Conservation (phyloP, 2,329 filamentous ascomycete genomes). For the Trichophyton simii region DNA sequence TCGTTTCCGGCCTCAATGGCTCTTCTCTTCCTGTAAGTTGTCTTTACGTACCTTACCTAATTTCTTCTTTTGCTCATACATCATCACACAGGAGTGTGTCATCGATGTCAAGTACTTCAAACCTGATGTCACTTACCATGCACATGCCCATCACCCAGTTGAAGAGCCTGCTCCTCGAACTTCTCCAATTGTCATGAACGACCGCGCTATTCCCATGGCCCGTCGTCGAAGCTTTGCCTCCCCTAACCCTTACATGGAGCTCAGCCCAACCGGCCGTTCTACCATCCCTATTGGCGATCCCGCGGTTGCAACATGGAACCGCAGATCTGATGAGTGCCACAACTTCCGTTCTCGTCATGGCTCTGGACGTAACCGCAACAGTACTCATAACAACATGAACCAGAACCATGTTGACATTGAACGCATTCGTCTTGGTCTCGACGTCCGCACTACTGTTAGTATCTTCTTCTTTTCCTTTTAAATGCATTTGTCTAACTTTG, state of each 20-base stretch:
- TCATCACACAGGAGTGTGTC: conserved; percentile 18
- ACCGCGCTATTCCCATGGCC: conserved; percentile 10
- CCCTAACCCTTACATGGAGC: conserved; percentile 20
- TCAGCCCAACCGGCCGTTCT: conserved; percentile 31
- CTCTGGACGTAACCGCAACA: conserved; percentile 16
- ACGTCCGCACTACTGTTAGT: conserved; percentile 63
- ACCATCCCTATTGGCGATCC: conserved; percentile 27
- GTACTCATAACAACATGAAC: conserved; percentile 17
- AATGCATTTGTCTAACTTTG: conserved; percentile 6
- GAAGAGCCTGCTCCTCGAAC: conserved; percentile 13
- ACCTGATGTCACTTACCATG: conserved; percentile 19
- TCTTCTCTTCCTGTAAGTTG: conserved; percentile 24
- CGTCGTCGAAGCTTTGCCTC: conserved; percentile 10
- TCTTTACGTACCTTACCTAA: not conserved
- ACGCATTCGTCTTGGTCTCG: conserved; percentile 45
- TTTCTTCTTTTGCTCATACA: conserved; percentile 3
- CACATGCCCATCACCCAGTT: conserved; percentile 9
- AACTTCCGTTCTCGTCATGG: conserved; percentile 21
- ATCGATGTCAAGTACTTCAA: conserved; percentile 22
- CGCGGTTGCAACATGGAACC: conserved; percentile 23
- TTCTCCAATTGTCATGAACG: conserved; percentile 13
- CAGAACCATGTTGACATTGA: conserved; percentile 35
- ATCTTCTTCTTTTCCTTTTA: not conserved
- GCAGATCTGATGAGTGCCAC: conserved; percentile 19
- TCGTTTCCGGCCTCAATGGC: conserved; percentile 25